Conservation (phyloP, 305 asterid species). For the Fraxinus dipetala region DNA sequence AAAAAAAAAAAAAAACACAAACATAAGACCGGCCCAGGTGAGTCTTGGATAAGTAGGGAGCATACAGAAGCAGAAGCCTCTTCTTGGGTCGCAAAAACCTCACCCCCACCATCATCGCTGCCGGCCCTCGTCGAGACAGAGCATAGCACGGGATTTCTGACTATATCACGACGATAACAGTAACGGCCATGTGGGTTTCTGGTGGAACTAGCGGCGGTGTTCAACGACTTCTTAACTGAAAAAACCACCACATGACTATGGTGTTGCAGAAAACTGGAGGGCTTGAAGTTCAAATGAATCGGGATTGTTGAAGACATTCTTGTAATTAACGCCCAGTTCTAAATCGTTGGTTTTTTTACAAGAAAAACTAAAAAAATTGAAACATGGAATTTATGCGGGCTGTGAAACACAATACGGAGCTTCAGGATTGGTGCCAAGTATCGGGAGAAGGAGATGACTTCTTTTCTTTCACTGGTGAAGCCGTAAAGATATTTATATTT, state of each 20-base stretch:
- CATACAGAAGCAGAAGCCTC: slow-evolving; percentile 54
- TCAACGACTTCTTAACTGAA: slow-evolving; percentile 22
- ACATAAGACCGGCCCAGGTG: slow-evolving; percentile 9
- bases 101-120: slow-evolving; percentile 48
- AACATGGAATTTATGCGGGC: not conserved
- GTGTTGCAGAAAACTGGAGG: slow-evolving; percentile 29
- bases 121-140: slow-evolving; percentile 40
- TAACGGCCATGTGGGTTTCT: slow-evolving; percentile 15
- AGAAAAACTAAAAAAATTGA: not conserved
- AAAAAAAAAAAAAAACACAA: not conserved
- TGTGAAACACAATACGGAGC: not conserved
- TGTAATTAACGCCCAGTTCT: not conserved
- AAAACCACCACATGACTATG: slow-evolving; percentile 24
- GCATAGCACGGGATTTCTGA: slow-evolving; percentile 27
- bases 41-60: not conserved
- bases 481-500: not conserved
- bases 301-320: slow-evolving; percentile 46
- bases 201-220: not conserved
- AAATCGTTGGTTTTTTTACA: not conserved
- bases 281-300: slow-evolving; percentile 44
- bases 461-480: not conserved
- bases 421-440: not conserved
- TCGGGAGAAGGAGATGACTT: not conserved
- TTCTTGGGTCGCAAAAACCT: slow-evolving; percentile 35
- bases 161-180: slow-evolving; percentile 12